Base-by-base conservation (phyloP, 129 eudicot species). In the Pseudognaphalium luteoalbum region DNA sequence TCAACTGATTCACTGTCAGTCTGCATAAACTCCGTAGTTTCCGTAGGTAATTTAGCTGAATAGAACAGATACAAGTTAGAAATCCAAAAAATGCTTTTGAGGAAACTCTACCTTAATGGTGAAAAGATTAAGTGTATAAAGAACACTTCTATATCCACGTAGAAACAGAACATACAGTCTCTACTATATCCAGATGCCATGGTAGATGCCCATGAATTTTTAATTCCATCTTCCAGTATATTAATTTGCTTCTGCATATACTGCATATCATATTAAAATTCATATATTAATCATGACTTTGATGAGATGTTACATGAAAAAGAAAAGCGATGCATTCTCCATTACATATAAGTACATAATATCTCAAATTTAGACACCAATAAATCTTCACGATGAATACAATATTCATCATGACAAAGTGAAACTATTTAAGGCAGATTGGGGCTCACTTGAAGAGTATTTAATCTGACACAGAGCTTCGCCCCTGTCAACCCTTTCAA, bases 401-500 rank as follows among this genome's bases (percentile, higher is more conserved):
- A 2, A 29, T 30, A 30, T 42, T 15, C 41, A 29, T 75, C 50
- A n/a, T 44, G 41, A 63, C 21, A 68, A 68, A 68, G 22, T 29
- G 59, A 34, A 70, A 63, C n/a, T 68, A 59, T 51, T 68, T 44
- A 21, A 73, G 82, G 20, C 9, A n/a, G 72, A 72, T 34, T 39
- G 66, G 75, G 57, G 86, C 98, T 85, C 79, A 94, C 98, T 76
- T 87, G 93, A 78, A 88, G 92, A 62, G 98, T 94, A 76, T 91
- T 94, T 70, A 94, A 73, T 86, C 96, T 94, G 85, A 89, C 83
- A 75, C 98, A 94, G 7, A 94, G 88, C 83, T 91, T 91, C 51
- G 85, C 77, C 70, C 81, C 71, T 14, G 97, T 88, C 85, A 94
- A 81, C 25, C 68, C 87, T 73, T 79, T 83, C 80, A 94, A 54